Evolutionary conservation across 2,329 filamentous ascomycete genomes (phyloP).

Genomic region (Talaromyces sp.): DNA sequence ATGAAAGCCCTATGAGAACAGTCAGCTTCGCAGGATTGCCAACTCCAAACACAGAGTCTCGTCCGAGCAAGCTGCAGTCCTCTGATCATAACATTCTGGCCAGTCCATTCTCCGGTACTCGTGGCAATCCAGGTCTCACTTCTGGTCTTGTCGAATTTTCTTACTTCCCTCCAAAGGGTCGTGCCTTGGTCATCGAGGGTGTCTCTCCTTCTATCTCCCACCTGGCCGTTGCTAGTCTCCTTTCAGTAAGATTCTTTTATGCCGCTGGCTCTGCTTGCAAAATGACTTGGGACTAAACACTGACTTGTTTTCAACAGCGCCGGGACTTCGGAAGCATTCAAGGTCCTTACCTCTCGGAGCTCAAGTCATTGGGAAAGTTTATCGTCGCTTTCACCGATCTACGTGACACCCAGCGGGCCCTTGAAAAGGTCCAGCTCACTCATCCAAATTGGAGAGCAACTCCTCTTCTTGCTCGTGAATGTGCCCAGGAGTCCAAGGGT

Average conservation of each 20-base stretch:
- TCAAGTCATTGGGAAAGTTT: conserved; percentile 40
- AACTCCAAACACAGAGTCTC: conserved; percentile 14
- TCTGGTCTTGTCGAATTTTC: conserved; percentile 11
- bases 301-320: conserved; percentile 20
- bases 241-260: conserved; percentile 31
- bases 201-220: conserved; percentile 29
- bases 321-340: conserved; percentile 35
- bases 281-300: background rate
- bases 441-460: conserved; percentile 46
- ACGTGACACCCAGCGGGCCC: conserved; percentile 52
- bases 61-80: conserved; percentile 1
- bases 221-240: conserved; percentile 33
- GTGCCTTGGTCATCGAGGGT: conserved; percentile 31
- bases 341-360: conserved; percentile 33
- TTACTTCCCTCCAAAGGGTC: conserved; percentile 16
- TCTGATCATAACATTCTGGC: background rate
- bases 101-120: conserved; percentile 11
- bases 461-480: conserved; percentile 44
- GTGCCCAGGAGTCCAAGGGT: conserved; percentile 35
- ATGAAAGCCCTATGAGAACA: conserved; percentile 13
- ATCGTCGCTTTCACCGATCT: conserved; percentile 57
- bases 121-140: background rate
- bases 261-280: background rate
- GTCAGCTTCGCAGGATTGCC: conserved; percentile 10
- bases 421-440: conserved; percentile 43